Evolutionary conservation across 768 basidiomycete species (phyloP), one percentile per base, ranked within the genome.

Genomic region (Hygrophoropsis aurantiaca): DNA sequence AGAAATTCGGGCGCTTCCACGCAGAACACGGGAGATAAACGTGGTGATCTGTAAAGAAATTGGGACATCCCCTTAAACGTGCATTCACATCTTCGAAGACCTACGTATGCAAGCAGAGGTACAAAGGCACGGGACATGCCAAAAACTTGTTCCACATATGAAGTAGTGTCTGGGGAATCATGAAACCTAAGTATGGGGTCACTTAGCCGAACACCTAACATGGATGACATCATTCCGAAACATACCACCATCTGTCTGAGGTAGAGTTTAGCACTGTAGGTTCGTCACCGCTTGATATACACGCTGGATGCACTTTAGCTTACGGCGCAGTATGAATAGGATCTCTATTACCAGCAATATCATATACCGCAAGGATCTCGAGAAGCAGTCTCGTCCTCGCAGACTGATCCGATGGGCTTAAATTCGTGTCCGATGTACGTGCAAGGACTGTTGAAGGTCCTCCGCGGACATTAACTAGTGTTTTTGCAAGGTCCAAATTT

Each of bases 121-220:
- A 67, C 47, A 40, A 61, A 54, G 26, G 45, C 46, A 42, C 65
- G 65, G 32, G 62, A 67, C 46, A 67, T 68, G 36, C 75, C 77
- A 58, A 75, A 73, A 46, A 70, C 69, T 52, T 65, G 72, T 57
- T 79, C 76, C 36, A 74, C 67, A 36, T 68, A 70, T 47, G 72
- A 71, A 45, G 52, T 46, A 36, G 39, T 45, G 53, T 62, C 51
- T 65, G 69, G 57, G 54, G 68, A 46, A 49, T 65, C 44, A 59
- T 65, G 56, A 54, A 62, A 51, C 57, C 63, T 60, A 44, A 19
- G 44, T n/a, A 44, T 39, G 47, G 42, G 49, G 51, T 53, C 51
- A 52, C 54, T 46, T 44, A 34, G 50, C 46, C 44, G 44, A 52
- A 42, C 44, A 42, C 30, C 44, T 51, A 47, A 43, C 53, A 57